Conservation (phyloP, 257 asterid species). For the Solanum chilense region DNA sequence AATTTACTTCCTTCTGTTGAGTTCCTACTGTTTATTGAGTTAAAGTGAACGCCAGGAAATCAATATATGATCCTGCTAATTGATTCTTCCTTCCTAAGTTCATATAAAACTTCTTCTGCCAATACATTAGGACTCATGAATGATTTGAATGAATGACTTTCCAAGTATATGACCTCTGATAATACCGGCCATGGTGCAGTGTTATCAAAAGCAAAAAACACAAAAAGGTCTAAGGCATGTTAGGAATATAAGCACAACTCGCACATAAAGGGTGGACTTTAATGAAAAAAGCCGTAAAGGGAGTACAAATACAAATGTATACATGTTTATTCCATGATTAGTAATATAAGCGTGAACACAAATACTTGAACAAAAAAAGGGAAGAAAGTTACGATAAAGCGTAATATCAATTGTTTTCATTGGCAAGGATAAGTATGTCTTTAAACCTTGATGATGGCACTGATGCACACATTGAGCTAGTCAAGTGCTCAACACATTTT, state of each 20-base stretch:
- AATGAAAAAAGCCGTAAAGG: background rate
- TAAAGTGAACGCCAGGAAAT: background rate
- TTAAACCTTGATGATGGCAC: background rate
- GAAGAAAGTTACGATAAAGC: background rate
- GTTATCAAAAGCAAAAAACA: background rate
- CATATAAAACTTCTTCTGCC: background rate
- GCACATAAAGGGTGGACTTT: background rate
- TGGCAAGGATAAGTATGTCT: background rate
- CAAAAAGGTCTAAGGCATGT: background rate
- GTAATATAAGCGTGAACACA: background rate
- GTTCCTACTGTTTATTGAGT: background rate
- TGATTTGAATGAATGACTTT: background rate
- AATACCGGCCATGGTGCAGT: background rate
- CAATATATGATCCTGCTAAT: background rate
- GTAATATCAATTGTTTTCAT: background rate
- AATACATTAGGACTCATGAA: background rate
- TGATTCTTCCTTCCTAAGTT: background rate
- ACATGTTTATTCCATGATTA: background rate
- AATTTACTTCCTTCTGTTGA: background rate
- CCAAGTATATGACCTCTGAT: background rate
- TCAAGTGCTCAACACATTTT: background rate
- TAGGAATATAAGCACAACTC: background rate
- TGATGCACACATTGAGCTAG: background rate
- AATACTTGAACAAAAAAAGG: background rate
- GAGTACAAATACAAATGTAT: background rate